Evolutionary conservation across 345 rosid genomes (phyloP).

Genomic region (Limnanthes douglasii): DNA sequence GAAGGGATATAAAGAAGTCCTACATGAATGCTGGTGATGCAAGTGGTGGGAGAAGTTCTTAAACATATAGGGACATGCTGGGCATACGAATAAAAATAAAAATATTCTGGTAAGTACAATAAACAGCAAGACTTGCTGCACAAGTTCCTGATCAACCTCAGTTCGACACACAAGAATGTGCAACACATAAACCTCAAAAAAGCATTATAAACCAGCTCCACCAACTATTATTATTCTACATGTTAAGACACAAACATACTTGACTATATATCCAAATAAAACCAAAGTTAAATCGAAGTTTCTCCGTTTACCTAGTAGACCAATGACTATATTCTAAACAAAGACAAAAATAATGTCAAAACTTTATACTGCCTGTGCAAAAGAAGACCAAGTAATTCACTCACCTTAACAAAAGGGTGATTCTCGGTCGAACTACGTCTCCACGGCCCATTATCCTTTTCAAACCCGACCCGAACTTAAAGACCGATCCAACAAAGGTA

Average conservation of each 20-base stretch:
- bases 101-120: slow-evolving; percentile 36
- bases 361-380: too few relatives aligned
- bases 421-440: slow-evolving; percentile 30
- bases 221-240: too few relatives aligned
- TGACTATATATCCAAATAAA: too few relatives aligned
- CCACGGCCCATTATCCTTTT: slow-evolving; percentile 31
- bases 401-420: slow-evolving; percentile 79
- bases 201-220: neutral
- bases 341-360: too few relatives aligned
- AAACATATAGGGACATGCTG: slow-evolving; percentile 24
- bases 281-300: too few relatives aligned
- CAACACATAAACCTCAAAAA: slow-evolving; percentile 5
- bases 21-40: slow-evolving; percentile 57
- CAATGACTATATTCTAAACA: neutral
- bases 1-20: too few relatives aligned
- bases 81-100: slow-evolving; percentile 26
- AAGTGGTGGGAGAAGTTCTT: slow-evolving; percentile 48
- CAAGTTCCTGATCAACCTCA: slow-evolving; percentile 53
- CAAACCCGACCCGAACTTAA: slow-evolving; percentile 39
- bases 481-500: slow-evolving; percentile 40
- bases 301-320: too few relatives aligned
- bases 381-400: slow-evolving; percentile 2
- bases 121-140: slow-evolving; percentile 55
- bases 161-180: slow-evolving; percentile 55
- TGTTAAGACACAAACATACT: too few relatives aligned